These are phyloP conservation scores for Biscutella laevigata DNA, from an alignment of 441 rosid genomes.

Conservation along the genomic window DNA sequence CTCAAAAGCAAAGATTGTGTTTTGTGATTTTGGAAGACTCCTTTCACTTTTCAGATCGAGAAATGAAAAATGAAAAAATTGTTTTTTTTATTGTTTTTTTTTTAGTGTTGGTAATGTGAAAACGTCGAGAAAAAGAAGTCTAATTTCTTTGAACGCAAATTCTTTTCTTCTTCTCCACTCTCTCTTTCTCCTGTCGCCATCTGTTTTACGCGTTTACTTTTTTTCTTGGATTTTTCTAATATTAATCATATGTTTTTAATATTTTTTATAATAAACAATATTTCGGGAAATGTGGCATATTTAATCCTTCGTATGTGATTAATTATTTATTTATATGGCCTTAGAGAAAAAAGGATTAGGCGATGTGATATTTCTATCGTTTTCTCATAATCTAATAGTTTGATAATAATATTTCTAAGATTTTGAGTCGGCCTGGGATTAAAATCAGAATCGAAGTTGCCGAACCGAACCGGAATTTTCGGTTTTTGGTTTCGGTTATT, in stretches of 20 bases:
- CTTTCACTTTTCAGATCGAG: constrained; percentile 23
- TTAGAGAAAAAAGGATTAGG: too few species aligned
- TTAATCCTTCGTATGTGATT: too few species aligned
- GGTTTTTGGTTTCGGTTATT: too few species aligned
- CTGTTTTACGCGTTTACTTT: constrained; percentile 81
- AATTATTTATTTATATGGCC: too few species aligned
- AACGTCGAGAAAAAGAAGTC: constrained; percentile 33
- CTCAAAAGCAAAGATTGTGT: constrained; percentile 14
- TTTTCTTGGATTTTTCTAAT: constrained; percentile 6
- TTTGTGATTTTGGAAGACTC: constrained; percentile 10
- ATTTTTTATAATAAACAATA: constrained; percentile 21
- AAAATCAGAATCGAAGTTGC: too few species aligned
- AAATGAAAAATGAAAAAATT: constrained; percentile 1
- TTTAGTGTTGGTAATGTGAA: constrained; percentile 39
- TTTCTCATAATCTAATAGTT: too few species aligned
- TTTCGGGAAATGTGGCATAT: too few species aligned
- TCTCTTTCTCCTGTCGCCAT: constrained; percentile 36
- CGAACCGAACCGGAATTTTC: too few species aligned
- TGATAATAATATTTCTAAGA: too few species aligned
- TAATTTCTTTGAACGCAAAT: constrained; percentile 16
- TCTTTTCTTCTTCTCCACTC: constrained; percentile 29
- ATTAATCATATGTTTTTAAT: not conserved
- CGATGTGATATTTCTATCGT: too few species aligned
- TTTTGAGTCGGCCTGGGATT: too few species aligned
- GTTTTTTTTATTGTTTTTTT: too few species aligned